Evolutionary conservation across 371 early-diverging fungal species (phyloP).

Genomic region (Zychaea mexicana): DNA sequence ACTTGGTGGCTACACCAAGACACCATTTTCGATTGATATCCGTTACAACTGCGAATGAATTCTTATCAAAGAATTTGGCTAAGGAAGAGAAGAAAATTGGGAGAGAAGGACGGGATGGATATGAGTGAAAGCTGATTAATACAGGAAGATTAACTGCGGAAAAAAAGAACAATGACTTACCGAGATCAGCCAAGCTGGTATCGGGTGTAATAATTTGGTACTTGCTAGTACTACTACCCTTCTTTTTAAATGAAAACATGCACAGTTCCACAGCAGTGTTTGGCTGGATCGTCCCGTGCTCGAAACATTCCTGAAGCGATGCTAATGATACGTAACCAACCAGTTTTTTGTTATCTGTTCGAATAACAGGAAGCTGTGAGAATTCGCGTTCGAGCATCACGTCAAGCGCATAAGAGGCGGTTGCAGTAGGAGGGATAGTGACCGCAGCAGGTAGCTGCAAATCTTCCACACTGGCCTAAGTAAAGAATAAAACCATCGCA

Average conservation of each 20-base stretch:
- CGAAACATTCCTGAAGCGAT: slow-evolving; percentile 62
- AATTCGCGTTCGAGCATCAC: slow-evolving; percentile 83
- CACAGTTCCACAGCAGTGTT: slow-evolving; percentile 54
- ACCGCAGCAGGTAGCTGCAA: slow-evolving; percentile 84
- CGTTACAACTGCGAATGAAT: slow-evolving; percentile 84
- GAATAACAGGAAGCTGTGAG: slow-evolving; percentile 86
- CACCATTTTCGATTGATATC: slow-evolving; percentile 82
- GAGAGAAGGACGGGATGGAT: neutral
- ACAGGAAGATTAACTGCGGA: slow-evolving; percentile 5
- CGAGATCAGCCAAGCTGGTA: slow-evolving; percentile 79
- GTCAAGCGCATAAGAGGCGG: slow-evolving; percentile 68
- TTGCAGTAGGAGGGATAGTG: slow-evolving; percentile 59
- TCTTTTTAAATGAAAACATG: slow-evolving; percentile 69
- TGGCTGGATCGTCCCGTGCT: slow-evolving; percentile 47
- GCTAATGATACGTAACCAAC: slow-evolving; percentile 80
- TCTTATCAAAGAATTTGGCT: slow-evolving; percentile 74
- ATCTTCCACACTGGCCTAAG: slow-evolving; percentile 81
- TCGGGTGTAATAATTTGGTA: slow-evolving; percentile 81
- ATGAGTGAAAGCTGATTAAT: neutral
- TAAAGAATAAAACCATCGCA: neutral
- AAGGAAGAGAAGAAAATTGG: neutral
- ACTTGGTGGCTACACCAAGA: slow-evolving; percentile 82
- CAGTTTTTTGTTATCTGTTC: slow-evolving; percentile 62
- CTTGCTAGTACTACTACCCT: slow-evolving; percentile 22
- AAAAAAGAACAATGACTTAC: slow-evolving; percentile 53